A percentile compares a stretch with the other conserved stretches of the same genome.
Evolutionary conservation across 2,329 filamentous ascomycete species (phyloP).

Genomic region (Dactylonectria macrodidyma): DNA sequence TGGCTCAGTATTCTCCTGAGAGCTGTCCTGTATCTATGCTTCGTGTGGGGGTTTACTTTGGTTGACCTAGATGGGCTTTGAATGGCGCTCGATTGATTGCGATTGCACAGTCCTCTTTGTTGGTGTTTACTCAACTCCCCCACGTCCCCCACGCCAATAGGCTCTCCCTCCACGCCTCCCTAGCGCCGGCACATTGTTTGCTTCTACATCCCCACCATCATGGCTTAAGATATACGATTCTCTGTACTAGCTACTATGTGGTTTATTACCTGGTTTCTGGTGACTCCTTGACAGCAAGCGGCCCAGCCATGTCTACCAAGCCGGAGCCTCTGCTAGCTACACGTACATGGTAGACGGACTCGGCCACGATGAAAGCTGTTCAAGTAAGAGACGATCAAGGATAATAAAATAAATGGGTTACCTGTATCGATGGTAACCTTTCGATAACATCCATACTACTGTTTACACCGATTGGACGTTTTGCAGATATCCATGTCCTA

Average conservation of each 20-base stretch:
- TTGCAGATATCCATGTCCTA: too few relatives aligned
- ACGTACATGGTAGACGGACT: slow-evolving; percentile 22
- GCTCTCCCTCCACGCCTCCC: slow-evolving; percentile 36
- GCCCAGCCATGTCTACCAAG: slow-evolving; percentile 26
- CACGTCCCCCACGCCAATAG: slow-evolving; percentile 36
- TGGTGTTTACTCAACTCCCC: slow-evolving; percentile 22
- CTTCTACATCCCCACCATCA: slow-evolving; percentile 34
- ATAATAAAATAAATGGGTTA: too few relatives aligned
- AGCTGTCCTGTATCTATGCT: slow-evolving; percentile 55
- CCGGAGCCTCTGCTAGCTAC: slow-evolving; percentile 31
- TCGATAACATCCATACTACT: too few relatives aligned
- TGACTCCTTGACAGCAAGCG: slow-evolving; percentile 24
- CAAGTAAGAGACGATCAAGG: slow-evolving; percentile 18
- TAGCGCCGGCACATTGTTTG: slow-evolving; percentile 18
- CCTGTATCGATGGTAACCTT: too few relatives aligned
- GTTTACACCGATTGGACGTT: too few relatives aligned
- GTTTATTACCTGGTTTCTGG: slow-evolving; percentile 29
- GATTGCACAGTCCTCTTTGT: slow-evolving; percentile 32
- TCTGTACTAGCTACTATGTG: slow-evolving; percentile 30
- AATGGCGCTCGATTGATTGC: slow-evolving; percentile 57
- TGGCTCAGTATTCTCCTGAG: slow-evolving; percentile 61
- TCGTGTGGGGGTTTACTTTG: slow-evolving; percentile 64
- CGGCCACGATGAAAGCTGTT: slow-evolving; percentile 32
- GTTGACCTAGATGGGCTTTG: slow-evolving; percentile 65
- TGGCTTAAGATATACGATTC: slow-evolving; percentile 34